Base-by-base conservation (phyloP, 2,329 filamentous ascomycete genomes). In the Fusarium proliferatum region DNA sequence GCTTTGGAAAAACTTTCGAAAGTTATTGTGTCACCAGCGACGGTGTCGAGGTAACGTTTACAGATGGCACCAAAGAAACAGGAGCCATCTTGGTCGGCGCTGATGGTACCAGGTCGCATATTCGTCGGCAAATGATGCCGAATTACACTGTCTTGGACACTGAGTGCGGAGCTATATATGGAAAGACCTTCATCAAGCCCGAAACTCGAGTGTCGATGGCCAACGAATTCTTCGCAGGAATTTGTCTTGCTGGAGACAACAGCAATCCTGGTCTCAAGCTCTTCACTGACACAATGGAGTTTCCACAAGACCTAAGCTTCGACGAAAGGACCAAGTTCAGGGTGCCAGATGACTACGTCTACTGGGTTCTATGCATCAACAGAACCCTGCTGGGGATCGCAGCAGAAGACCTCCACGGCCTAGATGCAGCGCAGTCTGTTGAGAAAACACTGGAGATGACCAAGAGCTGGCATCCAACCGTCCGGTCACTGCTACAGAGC, bases 1-100 rank as follows among this genome's bases (percentile, higher is more conserved):
- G 21, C 7, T 49, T 49, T n/a, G 46, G 46, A 17, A 49, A 33
- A 15, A 33, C 5, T 0, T 49, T 49, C 2, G 3, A n/a, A 17
- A 49, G 21, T 1, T 49, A n/a, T 33, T 7, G 21, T 1, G 5
- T 33, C 7, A 33, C 28, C 0, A 6, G 28, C 9, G 28, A 9
- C 12, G 46, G 28, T n/a, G 46, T 49, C 5, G 21, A 49, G 21
- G 28, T 33, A 21, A 33, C 21, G 3, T 49, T 49, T 33, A 6
- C 28, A 11, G 28, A 49, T 49, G 21, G 46, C 2, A 49, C 28
- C 1, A 49, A 6, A 5, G 21, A 49, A 33, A 33, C 28, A 2
- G 46, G 46, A n/a, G 28, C 15, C 5, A 6, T 49, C 21, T 12
- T 49, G 21, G 46, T 33, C 7, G 28, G 46, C 28, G 46, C 46